Evolutionary conservation across 371 early-diverging fungal species (phyloP), one percentile per base, ranked within the genome.

Genomic region (Phascolomyces articulosus): DNA sequence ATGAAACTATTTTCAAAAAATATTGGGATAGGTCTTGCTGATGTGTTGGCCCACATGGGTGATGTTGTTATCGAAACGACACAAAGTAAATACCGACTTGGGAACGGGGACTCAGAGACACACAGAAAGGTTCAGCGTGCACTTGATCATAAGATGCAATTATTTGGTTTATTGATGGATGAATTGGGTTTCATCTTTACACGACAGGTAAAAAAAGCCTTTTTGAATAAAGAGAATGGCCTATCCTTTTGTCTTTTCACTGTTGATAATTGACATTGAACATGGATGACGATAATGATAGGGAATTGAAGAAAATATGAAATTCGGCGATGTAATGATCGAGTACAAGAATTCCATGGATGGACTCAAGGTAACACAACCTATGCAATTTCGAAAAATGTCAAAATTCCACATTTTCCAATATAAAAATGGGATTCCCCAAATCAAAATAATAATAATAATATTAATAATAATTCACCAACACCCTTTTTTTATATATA

Each of bases 1-100:
- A 11, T 9, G 28, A 48, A 48, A n/a, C 11, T 31, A 7, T 24
- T 48, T 34, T 34, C n/a, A n/a, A n/a, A n/a, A n/a, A n/a, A n/a
- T n/a, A n/a, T n/a, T n/a, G n/a, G n/a, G n/a, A n/a, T 64, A 79
- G 79, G 72, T 21, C 64, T 87, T 4, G 80, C 81, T 2, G 86
- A 85, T 51, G 57, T 53, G 0, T 71, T 84, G 66, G 73, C 77
- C 4, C 78, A 82, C 26, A 77, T 87, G 67, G 87, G 87, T 8
- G 87, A 87, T 55, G 64, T 80, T 38, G 76, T 85, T 15, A 87
- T 85, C 63, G 86, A 87, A 56, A 83, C 84, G 4, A 75, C 83
- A 11, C 85, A 85, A 51, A 87, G 87, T 65, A 87, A 87, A 64
- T 77, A 85, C 65, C 79, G 83, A 24, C 69, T 87, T 0, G 87